Evolutionary conservation across 371 early-diverging fungal genomes (phyloP), one percentile per base, ranked within the genome.

Genomic region (Rhizopus arrhizus): DNA sequence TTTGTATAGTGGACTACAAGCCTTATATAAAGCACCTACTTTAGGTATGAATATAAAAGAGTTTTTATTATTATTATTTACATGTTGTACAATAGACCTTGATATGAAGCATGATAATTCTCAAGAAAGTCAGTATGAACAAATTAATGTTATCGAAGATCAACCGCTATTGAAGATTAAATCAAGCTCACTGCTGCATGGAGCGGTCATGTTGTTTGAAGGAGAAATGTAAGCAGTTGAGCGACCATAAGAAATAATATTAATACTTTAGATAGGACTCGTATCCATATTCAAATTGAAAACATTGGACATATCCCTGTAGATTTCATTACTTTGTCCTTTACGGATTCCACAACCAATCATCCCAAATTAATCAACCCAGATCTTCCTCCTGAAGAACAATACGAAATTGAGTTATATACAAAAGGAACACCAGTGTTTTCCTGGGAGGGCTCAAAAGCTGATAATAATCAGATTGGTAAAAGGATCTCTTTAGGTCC

Each of bases 151-250:
- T 2, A 88, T 93, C 51, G 83, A 85, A 6, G 77, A 80, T 28
- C 91, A 88, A 58, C 92, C 94, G 2, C 58, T 89, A 33, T 56
- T 93, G 16, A 84, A 88, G 47, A 82, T 86, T 35, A 83, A 80
- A 52, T 78, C 85, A 2, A 84, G 85, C 0, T 85, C 85, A 4
- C 64, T 88, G 2, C 69, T 81, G 31, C 89, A 89, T 52, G 85
- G 86, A 11, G 89, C 92, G 4, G 74, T 89, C 16, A 91, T 91
- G 91, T 66, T 93, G 13, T 93, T 86, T 71, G 92, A 92, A 61
- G 93, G 92, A 35, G 93, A 93, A 73, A 75, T 78, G 86, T 89
- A 71, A 41, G 79, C 54, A 11, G 3, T 5, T n/a, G 6, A 29
- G 7, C 8, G 10, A 3, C 10, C 32, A 42, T 15, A 29, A 32